Conservation (phyloP, 768 basidiomycete species). For the Suillus brevipes region DNA sequence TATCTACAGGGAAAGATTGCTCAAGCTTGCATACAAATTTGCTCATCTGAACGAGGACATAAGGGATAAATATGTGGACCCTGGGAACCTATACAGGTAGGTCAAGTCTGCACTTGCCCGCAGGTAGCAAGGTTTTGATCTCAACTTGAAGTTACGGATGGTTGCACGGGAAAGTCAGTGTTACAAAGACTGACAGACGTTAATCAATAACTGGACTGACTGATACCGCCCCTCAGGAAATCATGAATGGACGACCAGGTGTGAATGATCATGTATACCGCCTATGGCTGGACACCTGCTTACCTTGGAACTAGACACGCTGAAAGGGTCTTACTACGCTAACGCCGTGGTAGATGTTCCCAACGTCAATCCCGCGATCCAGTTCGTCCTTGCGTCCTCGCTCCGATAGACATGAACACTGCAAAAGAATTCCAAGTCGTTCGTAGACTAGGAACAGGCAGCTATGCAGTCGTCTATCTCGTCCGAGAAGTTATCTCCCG, state of each 20-base stretch:
- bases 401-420: conserved; percentile 35
- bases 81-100: conserved; percentile 73
- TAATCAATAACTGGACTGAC: not conserved
- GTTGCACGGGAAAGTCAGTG: conserved; percentile 86
- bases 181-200: not conserved
- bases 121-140: not conserved
- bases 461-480: conserved; percentile 93
- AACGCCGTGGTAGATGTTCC: conserved; percentile 68
- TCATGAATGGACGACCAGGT: conserved; percentile 94
- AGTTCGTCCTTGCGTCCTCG: conserved; percentile 53
- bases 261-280: conserved; percentile 11
- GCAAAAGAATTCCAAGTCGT: conserved; percentile 82
- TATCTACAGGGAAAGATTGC: conserved; percentile 63
- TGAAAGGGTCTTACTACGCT: conserved; percentile 96
- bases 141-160: conserved; percentile 76
- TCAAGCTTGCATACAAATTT: conserved; percentile 76
- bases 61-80: conserved; percentile 76
- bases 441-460: conserved; percentile 81
- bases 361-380: conserved; percentile 55
- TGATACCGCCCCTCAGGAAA: conserved; percentile 52
- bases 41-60: conserved; percentile 63
- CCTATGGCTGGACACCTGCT: conserved; percentile 1
- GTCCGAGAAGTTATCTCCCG: conserved; percentile 68
- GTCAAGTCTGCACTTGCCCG: conserved; percentile 16
- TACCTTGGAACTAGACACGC: conserved; percentile 50